Conservation (phyloP, 2,329 filamentous ascomycete species). For the Arthroderma sp. region DNA sequence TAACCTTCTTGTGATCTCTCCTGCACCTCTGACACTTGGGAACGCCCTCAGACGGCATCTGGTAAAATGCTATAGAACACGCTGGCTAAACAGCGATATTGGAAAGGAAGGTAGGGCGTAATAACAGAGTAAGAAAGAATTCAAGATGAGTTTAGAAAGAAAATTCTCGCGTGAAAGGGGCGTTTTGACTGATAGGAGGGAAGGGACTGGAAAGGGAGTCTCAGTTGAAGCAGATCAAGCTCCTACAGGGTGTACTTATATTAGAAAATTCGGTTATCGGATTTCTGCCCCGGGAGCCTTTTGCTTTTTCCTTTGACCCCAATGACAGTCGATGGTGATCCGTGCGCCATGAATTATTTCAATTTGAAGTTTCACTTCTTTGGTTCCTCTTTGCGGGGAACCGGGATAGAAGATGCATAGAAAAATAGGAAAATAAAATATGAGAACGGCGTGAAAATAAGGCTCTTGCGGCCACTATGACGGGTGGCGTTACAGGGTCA, state of each 20-base stretch:
- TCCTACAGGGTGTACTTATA: slow-evolving; percentile 3
- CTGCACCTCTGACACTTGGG: slow-evolving; percentile 14
- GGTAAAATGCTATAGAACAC: neutral
- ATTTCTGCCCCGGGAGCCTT: slow-evolving; percentile 5
- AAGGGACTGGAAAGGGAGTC: neutral
- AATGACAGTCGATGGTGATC: slow-evolving; percentile 7
- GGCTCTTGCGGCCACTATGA: neutral
- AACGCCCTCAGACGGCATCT: slow-evolving; percentile 13
- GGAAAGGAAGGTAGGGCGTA: too few relatives aligned
- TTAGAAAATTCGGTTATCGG: neutral
- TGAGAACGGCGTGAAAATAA: neutral
- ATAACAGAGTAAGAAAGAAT: neutral
- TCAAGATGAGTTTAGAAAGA: too few relatives aligned
- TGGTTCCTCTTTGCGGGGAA: neutral
- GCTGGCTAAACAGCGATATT: too few relatives aligned
- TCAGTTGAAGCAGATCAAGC: neutral
- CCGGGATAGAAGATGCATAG: slow-evolving; percentile 1
- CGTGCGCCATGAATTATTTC: slow-evolving; percentile 8
- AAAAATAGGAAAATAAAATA: neutral
- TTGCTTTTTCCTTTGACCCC: slow-evolving; percentile 6
- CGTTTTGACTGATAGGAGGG: neutral
- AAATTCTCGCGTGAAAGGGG: too few relatives aligned
- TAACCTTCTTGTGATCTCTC: slow-evolving; percentile 13
- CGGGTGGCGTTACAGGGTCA: slow-evolving; percentile 3
- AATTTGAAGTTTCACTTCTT: slow-evolving; percentile 1